A percentile compares a stretch with the other conserved stretches of the same genome.
These are phyloP conservation scores for Hymenoscyphus fraxineus DNA, from an alignment of 2,329 filamentous ascomycete species.

Conservation along the genomic window DNA sequence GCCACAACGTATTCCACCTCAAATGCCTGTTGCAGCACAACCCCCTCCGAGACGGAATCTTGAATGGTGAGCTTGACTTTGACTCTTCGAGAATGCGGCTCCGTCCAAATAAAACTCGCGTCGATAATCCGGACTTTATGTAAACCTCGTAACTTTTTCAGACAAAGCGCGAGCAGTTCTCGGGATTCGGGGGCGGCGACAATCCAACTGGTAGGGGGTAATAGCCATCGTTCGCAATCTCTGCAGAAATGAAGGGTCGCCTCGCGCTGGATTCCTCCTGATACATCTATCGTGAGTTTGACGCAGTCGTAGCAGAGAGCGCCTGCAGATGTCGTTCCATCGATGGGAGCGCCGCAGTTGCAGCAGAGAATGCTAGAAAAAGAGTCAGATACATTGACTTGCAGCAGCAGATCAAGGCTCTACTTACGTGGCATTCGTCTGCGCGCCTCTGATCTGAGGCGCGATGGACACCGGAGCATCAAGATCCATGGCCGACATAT, in stretches of 20 bases:
- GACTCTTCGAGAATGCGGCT: slow-evolving; percentile 87
- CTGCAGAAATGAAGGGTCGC: slow-evolving; percentile 85
- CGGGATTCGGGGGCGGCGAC: slow-evolving; percentile 81
- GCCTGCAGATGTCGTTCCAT: slow-evolving; percentile 80
- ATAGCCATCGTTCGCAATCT: slow-evolving; percentile 91
- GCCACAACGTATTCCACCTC: slow-evolving; percentile 91
- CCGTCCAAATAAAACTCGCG: slow-evolving; percentile 96
- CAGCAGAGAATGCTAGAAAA: slow-evolving; percentile 80
- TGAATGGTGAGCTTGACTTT: slow-evolving; percentile 97
- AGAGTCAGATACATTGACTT: slow-evolving; percentile 20
- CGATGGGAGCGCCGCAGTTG: slow-evolving; percentile 94
- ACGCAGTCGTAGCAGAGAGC: slow-evolving; percentile 95
- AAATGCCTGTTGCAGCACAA: slow-evolving; percentile 84
- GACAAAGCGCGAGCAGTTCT: slow-evolving; percentile 86
- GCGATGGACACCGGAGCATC: slow-evolving; percentile 51
- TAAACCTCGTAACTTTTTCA: slow-evolving; percentile 81
- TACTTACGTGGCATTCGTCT: slow-evolving; percentile 51
- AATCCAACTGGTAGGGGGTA: slow-evolving; percentile 83
- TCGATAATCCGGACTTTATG: slow-evolving; percentile 92
- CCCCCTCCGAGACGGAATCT: slow-evolving; percentile 58
- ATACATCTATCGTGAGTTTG: slow-evolving; percentile 91
- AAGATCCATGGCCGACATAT: slow-evolving; percentile 57
- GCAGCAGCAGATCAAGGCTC: slow-evolving; percentile 2
- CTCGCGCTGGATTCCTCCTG: slow-evolving; percentile 85
- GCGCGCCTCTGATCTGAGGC: slow-evolving; percentile 33